Conservation (phyloP, 805 yeast species). For the Starmerella cellae region DNA sequence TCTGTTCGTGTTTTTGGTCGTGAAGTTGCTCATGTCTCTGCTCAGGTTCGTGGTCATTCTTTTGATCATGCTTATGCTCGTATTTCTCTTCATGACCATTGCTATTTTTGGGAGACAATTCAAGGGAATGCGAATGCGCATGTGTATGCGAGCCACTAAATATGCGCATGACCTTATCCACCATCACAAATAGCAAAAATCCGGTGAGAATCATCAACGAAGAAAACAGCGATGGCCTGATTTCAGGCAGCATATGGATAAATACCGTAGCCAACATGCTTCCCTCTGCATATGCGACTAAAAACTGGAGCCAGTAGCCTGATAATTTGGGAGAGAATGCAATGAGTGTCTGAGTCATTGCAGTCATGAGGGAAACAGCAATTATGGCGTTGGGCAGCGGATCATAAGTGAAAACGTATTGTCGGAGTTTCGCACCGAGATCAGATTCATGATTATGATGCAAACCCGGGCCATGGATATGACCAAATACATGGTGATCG, state of each 20-base stretch:
- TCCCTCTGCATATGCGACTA: conserved; percentile 65
- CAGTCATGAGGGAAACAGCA: conserved; percentile 13
- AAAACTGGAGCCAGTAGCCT: conserved; percentile 37
- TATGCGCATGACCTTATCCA: conserved; percentile 50
- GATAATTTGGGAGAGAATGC: conserved; percentile 27
- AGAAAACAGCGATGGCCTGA: conserved; percentile 35
- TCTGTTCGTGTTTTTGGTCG: background rate
- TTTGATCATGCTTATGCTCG: background rate
- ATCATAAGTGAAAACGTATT: conserved; percentile 8
- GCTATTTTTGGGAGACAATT: background rate
- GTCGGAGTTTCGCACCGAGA: background rate
- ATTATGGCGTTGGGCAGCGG: conserved; percentile 13
- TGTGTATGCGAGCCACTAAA: conserved; percentile 37
- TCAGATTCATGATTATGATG: background rate
- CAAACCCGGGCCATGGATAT: background rate
- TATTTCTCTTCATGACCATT: background rate
- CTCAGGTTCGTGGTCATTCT: background rate
- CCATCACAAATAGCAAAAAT: conserved; percentile 42
- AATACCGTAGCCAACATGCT: conserved; percentile 66
- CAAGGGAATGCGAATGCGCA: conserved; percentile 25
- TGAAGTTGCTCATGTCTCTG: background rate
- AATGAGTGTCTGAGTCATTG: conserved; percentile 13
- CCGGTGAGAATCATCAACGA: conserved; percentile 51
- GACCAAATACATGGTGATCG: no score
- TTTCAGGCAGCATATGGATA: conserved; percentile 52